phyloP scores from a whole-genome alignment of 2,329 filamentous ascomycete genomes.

The Sarocladiaceae sp. region DNA sequence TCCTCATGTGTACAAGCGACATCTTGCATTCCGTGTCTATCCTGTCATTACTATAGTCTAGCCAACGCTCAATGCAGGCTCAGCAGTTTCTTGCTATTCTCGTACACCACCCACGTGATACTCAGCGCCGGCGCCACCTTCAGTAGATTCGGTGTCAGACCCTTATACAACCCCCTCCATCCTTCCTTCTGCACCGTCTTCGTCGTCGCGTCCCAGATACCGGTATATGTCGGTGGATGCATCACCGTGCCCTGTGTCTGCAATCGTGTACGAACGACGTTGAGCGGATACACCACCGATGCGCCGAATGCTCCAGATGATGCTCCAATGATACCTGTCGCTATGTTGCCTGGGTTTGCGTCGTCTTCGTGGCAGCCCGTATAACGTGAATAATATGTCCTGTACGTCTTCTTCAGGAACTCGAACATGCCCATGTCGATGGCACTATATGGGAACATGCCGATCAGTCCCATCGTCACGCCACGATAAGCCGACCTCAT shows the following conservation, averaged over 20 bases:
- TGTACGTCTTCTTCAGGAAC: conserved; percentile 74
- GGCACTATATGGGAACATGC: conserved; percentile 97
- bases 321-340: conserved; percentile 84
- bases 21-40: not conserved
- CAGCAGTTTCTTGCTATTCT: conserved; percentile 77
- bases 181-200: conserved; percentile 84
- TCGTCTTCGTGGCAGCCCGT: conserved; percentile 78
- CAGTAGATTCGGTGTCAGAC: conserved; percentile 87
- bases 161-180: conserved; percentile 83
- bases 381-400: conserved; percentile 63
- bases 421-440: conserved; percentile 97
- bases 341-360: conserved; percentile 73
- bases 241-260: conserved; percentile 94
- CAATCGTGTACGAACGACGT: conserved; percentile 83
- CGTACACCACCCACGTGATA: conserved; percentile 91
- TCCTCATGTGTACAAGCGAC: too few relatives aligned
- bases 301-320: conserved; percentile 89
- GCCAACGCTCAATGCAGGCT: conserved; percentile 34
- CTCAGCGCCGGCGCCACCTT: conserved; percentile 96
- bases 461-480: conserved; percentile 86
- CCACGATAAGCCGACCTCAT: conserved; percentile 81
- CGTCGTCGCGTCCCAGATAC: conserved; percentile 82
- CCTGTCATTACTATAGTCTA: not conserved
- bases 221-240: conserved; percentile 85
- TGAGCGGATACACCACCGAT: conserved; percentile 91